These are phyloP conservation scores for Nitzschia sp. DNA, from an alignment of 108 stramenopile species.

Conservation along the genomic window DNA sequence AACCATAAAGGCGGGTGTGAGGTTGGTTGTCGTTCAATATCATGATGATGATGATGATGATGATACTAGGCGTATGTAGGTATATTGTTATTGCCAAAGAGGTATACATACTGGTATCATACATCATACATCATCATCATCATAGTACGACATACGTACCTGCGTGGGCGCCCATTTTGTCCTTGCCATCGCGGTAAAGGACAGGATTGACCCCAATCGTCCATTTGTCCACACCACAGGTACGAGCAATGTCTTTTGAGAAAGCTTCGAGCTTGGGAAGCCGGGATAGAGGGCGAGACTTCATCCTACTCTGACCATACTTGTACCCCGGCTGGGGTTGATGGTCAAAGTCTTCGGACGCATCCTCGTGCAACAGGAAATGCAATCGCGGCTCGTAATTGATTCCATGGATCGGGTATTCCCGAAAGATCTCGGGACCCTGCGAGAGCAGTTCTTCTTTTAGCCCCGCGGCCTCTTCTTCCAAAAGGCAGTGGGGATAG, in stretches of 20 bases:
- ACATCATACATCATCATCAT: not conserved
- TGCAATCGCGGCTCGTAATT: conserved; percentile 32
- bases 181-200: conserved; percentile 47
- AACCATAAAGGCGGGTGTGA: not conserved
- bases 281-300: conserved; percentile 21
- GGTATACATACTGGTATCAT: not conserved
- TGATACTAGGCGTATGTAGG: not conserved
- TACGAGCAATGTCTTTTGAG: conserved; percentile 6
- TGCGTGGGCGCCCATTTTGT: conserved; percentile 62
- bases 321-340: conserved; percentile 29
- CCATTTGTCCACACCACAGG: conserved; percentile 23
- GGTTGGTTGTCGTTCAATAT: not conserved
- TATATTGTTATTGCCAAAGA: not conserved
- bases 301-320: conserved; percentile 32
- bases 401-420: conserved; percentile 27
- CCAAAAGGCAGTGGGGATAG: not conserved
- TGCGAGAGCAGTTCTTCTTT: not conserved
- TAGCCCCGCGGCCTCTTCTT: not conserved
- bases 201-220: conserved; percentile 53
- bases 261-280: conserved; percentile 21
- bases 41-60: not conserved
- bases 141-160: not conserved
- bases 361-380: conserved; percentile 30
- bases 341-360: conserved; percentile 9
- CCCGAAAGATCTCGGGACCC: conserved; percentile 13